Percentiles rank a stretch among this genome's conserved stretches.
phyloP scores from a whole-genome alignment of 2,329 filamentous ascomycete genomes.

The Anisogramma anomala region DNA sequence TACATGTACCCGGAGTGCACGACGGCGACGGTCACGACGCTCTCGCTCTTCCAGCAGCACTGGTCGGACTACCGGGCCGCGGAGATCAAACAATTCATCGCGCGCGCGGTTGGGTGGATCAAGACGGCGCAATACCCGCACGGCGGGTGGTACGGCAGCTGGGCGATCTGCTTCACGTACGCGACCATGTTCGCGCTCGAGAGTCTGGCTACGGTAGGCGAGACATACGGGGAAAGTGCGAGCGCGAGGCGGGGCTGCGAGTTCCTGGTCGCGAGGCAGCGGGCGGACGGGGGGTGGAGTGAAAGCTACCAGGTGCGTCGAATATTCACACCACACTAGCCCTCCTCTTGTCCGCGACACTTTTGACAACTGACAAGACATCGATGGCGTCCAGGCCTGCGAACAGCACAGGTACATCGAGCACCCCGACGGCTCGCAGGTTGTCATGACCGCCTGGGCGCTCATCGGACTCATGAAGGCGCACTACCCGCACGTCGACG shows the following conservation, averaged over 20 bases:
- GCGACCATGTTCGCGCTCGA: conserved; percentile 94
- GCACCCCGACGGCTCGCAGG: conserved; percentile 65
- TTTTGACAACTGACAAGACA: conserved; percentile 2
- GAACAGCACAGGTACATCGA: conserved; percentile 66
- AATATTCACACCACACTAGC: no score
- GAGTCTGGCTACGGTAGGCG: conserved; percentile 67
- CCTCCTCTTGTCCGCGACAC: background rate
- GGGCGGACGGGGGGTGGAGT: conserved; percentile 87
- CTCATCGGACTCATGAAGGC: conserved; percentile 73
- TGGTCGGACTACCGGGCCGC: conserved; percentile 68
- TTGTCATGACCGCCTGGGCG: conserved; percentile 93
- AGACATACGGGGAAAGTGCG: conserved; percentile 65
- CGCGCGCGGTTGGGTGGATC: conserved; percentile 70
- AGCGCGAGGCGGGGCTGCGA: conserved; percentile 65
- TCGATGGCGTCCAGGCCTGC: conserved; percentile 43
- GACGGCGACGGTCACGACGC: conserved; percentile 79
- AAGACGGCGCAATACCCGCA: conserved; percentile 64
- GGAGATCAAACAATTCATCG: conserved; percentile 65
- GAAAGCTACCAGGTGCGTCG: conserved; percentile 75
- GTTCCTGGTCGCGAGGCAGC: conserved; percentile 76
- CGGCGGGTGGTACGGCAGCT: conserved; percentile 95
- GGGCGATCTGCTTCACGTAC: conserved; percentile 98
- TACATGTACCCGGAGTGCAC: conserved; percentile 98
- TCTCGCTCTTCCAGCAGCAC: conserved; percentile 69
- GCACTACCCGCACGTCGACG: conserved; percentile 62